Evolutionary conservation across 164 flowering plant species (phyloP).

Genomic region (Macadamia tetraphylla): DNA sequence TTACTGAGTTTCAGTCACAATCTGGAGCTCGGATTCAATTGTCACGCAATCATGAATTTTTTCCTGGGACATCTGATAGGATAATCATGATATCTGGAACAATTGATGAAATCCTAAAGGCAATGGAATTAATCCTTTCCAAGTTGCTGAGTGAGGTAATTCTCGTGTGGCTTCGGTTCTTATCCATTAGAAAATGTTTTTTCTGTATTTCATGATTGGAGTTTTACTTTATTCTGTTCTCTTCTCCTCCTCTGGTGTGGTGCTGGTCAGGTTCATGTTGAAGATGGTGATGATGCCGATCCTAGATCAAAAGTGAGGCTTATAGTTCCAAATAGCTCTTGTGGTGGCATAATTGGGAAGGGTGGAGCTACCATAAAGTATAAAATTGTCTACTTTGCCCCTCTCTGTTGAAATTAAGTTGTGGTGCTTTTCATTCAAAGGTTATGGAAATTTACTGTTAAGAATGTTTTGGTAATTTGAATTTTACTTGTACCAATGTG

Average conservation of each 20-base stretch:
- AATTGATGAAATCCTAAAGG: conserved; percentile 56
- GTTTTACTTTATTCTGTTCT: not conserved
- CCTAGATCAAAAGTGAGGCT: conserved; percentile 76
- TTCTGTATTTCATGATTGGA: not conserved
- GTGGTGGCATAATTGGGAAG: conserved; percentile 97
- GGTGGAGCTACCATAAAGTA: conserved; percentile 96
- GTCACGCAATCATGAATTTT: conserved; percentile 89
- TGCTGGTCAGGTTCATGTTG: conserved; percentile 48
- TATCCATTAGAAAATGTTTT: not conserved
- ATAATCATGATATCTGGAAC: conserved; percentile 86
- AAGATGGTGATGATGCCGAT: conserved; percentile 68
- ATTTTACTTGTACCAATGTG: not conserved
- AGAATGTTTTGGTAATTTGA: not conserved
- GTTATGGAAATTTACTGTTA: not conserved
- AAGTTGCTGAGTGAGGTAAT: conserved; percentile 84
- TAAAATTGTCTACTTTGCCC: not conserved
- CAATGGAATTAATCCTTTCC: conserved; percentile 70
- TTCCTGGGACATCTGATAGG: conserved; percentile 96
- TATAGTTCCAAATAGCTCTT: conserved; percentile 81
- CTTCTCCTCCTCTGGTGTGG: not conserved
- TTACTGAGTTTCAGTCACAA: conserved; percentile 84
- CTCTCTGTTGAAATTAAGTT: not conserved
- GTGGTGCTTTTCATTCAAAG: not conserved
- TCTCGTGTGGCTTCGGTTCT: not conserved
- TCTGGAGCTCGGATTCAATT: conserved; percentile 92